phyloP scores from a whole-genome alignment of 306 rosid species.

The Cotoneaster glaucophyllus region DNA sequence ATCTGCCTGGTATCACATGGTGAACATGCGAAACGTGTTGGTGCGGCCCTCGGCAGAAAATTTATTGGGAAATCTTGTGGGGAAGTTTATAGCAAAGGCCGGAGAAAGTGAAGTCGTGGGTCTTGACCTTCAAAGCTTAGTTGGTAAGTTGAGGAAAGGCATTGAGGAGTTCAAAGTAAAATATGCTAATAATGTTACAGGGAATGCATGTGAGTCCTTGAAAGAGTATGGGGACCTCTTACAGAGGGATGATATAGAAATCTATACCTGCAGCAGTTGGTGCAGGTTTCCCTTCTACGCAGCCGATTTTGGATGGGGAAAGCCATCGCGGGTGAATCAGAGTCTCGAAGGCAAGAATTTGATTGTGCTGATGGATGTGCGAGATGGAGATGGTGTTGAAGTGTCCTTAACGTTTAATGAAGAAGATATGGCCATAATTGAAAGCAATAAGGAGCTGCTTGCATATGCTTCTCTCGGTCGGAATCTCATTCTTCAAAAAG shows the following conservation, averaged over 20 bases:
- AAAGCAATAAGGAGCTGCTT: background rate
- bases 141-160: background rate
- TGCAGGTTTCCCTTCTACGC: conserved; percentile 6
- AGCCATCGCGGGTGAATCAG: background rate
- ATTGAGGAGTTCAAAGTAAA: background rate
- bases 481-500: too few species aligned
- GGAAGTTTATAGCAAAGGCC: conserved; percentile 6
- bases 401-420: background rate
- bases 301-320: background rate
- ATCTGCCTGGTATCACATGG: conserved; percentile 21
- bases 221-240: background rate
- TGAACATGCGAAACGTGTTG: conserved; percentile 24
- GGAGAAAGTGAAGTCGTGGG: background rate
- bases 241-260: background rate
- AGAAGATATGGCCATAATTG: background rate
- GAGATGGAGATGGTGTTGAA: background rate
- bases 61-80: conserved; percentile 33
- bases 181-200: background rate
- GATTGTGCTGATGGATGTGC: background rate
- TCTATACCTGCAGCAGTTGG: background rate
- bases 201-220: background rate
- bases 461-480: background rate
- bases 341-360: background rate
- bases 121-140: background rate
- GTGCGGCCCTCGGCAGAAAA: conserved; percentile 12